Percentiles rank a stretch among this genome's conserved stretches.
Evolutionary conservation across 176 grass and related monocot genomes (phyloP).

Genomic region (Oryza nivara): DNA sequence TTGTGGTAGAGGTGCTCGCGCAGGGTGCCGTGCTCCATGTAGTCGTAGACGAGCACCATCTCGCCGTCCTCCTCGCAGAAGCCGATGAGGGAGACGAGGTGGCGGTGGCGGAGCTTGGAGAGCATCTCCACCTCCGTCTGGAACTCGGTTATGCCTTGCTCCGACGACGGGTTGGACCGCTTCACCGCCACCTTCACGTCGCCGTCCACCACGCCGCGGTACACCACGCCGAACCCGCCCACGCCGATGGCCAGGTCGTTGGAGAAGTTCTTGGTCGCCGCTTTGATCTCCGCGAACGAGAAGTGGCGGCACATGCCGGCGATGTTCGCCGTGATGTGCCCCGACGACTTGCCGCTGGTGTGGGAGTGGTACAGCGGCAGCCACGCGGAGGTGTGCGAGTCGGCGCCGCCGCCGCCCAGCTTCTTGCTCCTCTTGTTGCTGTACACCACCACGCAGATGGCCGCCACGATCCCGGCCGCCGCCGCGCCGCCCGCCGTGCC

Average conservation of each 20-base stretch:
- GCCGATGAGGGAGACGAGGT: constrained; percentile 87
- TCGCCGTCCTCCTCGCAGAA: constrained; percentile 81
- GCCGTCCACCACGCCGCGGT: constrained; percentile 66
- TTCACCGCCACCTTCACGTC: constrained; percentile 78
- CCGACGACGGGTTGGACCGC: constrained; percentile 73
- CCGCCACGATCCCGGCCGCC: constrained; percentile 46
- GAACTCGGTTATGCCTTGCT: constrained; percentile 87
- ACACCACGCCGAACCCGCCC: constrained; percentile 86
- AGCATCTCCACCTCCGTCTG: constrained; percentile 95
- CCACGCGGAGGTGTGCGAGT: constrained; percentile 65
- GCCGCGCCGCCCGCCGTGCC: constrained; percentile 65
- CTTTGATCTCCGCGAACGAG: constrained; percentile 80
- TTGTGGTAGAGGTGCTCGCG: constrained; percentile 86
- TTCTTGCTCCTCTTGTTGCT: constrained; percentile 52
- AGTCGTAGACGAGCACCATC: constrained; percentile 88
- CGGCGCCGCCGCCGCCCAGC: constrained; percentile 9
- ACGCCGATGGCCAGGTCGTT: constrained; percentile 77
- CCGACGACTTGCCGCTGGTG: constrained; percentile 72
- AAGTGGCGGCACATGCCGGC: constrained; percentile 78
- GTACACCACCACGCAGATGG: constrained; percentile 54
- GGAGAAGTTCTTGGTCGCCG: constrained; percentile 72
- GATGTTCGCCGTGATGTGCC: constrained; percentile 64
- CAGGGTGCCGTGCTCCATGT: constrained; percentile 83
- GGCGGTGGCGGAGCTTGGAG: constrained; percentile 89
- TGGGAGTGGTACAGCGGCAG: constrained; percentile 75